These are phyloP conservation scores for Arthrobotrys entomopaga DNA, from an alignment of 2,329 filamentous ascomycete species.

Conservation along the genomic window DNA sequence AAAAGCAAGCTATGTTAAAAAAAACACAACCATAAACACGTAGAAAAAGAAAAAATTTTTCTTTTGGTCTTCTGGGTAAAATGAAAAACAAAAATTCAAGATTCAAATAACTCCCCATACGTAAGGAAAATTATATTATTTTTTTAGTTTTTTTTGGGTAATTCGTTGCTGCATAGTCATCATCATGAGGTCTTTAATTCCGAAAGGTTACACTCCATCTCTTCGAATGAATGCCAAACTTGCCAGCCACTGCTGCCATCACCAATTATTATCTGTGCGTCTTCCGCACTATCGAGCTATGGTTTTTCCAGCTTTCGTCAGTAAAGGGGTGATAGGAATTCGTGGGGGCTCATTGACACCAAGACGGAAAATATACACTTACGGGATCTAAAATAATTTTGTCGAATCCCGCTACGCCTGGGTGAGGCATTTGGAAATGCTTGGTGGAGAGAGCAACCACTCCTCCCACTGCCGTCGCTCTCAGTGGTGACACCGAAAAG, in stretches of 20 bases:
- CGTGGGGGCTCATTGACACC: no score
- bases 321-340: background rate
- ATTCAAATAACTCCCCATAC: no score
- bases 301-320: background rate
- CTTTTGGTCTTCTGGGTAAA: constrained; percentile 1
- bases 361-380: no score
- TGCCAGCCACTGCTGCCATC: constrained; percentile 35
- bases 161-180: background rate
- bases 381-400: constrained; percentile 48
- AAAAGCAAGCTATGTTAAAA: background rate
- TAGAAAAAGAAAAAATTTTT: background rate
- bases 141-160: background rate
- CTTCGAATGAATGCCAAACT: constrained; percentile 51
- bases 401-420: constrained; percentile 27
- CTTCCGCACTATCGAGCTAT: constrained; percentile 38
- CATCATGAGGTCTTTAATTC: constrained; percentile 35
- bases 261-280: constrained; percentile 25
- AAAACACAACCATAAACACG: background rate
- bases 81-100: background rate
- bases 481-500: constrained; percentile 22
- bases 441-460: constrained; percentile 38
- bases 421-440: constrained; percentile 52
- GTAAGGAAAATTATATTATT: no score
- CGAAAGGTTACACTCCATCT: constrained; percentile 48
- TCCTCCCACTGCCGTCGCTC: constrained; percentile 29